Percentiles rank a stretch among this genome's conserved stretches.
phyloP scores from a whole-genome alignment of 2,329 filamentous ascomycete species.

The Tolypocladium cylindrosporum region DNA sequence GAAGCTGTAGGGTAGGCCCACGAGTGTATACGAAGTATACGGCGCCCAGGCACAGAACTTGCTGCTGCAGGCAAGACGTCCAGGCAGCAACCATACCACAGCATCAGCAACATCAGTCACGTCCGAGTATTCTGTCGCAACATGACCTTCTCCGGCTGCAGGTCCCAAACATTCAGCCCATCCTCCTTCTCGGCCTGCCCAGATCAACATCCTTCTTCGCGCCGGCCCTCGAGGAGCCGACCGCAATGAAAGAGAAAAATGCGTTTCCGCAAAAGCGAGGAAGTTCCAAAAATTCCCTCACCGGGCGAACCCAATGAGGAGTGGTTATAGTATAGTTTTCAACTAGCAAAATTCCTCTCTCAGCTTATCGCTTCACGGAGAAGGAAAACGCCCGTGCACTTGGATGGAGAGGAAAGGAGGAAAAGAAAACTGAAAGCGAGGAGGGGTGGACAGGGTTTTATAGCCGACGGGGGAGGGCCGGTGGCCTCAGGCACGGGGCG shows the following conservation, averaged over 20 bases:
- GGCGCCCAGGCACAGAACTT: neutral
- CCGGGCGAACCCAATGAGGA: constrained; percentile 56
- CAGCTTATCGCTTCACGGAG: constrained; percentile 53
- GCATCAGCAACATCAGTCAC: neutral
- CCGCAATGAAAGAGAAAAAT: constrained; percentile 31
- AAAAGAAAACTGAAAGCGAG: constrained; percentile 21
- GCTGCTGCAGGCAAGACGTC: neutral
- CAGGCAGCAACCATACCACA: too few relatives aligned
- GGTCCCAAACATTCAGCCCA: neutral
- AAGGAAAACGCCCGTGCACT: constrained; percentile 60
- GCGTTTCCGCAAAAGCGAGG: constrained; percentile 23
- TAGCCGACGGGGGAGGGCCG: constrained; percentile 10
- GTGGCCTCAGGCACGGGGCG: constrained; percentile 1
- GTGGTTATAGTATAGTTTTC: constrained; percentile 72
- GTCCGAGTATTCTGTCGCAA: neutral
- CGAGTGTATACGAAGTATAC: neutral
- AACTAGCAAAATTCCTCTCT: constrained; percentile 85
- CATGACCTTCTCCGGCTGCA: neutral
- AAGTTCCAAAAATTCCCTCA: constrained; percentile 63
- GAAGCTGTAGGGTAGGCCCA: neutral
- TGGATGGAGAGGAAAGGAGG: constrained; percentile 39
- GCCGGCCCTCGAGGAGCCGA: constrained; percentile 19
- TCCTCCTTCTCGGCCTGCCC: too few relatives aligned
- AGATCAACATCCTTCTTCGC: constrained; percentile 26
- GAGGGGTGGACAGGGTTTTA: constrained; percentile 19